Evolutionary conservation across 2,329 filamentous ascomycete genomes (phyloP).

Genomic region (Curvularia hawaiiensis): DNA sequence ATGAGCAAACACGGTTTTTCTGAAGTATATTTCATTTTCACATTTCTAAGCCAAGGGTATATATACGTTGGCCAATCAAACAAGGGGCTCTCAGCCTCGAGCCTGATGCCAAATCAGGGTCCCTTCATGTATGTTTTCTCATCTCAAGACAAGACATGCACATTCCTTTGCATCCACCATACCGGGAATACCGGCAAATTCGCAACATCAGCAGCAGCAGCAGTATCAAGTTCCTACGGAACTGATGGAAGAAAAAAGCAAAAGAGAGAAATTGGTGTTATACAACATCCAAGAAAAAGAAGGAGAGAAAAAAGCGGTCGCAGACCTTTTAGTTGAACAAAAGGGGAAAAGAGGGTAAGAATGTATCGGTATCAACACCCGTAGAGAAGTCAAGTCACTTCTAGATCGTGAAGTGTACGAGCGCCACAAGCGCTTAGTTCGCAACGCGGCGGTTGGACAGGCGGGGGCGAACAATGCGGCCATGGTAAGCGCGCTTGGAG

Average conservation of each 20-base stretch:
- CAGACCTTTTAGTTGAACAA: conserved; percentile 19
- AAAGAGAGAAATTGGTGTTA: conserved; percentile 11
- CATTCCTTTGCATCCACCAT: not conserved
- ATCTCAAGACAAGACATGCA: not conserved
- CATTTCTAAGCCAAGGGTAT: not conserved
- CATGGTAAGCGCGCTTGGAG: conserved; percentile 38
- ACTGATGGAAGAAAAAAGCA: not conserved
- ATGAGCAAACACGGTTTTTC: not conserved
- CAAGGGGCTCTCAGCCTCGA: not conserved
- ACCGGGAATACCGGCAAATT: not conserved
- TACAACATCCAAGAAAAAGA: conserved; percentile 11
- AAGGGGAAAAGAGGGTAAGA: conserved; percentile 15
- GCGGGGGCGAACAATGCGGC: conserved; percentile 37
- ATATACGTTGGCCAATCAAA: not conserved
- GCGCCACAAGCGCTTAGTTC: conserved; percentile 5
- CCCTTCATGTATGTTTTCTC: not conserved
- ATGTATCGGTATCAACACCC: conserved; percentile 3
- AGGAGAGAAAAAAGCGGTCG: conserved; percentile 2
- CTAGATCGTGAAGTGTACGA: not conserved
- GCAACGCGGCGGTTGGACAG: conserved; percentile 13
- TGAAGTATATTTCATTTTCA: not conserved
- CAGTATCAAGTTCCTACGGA: not conserved
- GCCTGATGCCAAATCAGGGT: not conserved
- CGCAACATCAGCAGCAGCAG: not conserved
- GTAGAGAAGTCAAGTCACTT: not conserved